Conservation (phyloP, 2,329 filamentous ascomycete genomes). For the Penicillium vulpinum region DNA sequence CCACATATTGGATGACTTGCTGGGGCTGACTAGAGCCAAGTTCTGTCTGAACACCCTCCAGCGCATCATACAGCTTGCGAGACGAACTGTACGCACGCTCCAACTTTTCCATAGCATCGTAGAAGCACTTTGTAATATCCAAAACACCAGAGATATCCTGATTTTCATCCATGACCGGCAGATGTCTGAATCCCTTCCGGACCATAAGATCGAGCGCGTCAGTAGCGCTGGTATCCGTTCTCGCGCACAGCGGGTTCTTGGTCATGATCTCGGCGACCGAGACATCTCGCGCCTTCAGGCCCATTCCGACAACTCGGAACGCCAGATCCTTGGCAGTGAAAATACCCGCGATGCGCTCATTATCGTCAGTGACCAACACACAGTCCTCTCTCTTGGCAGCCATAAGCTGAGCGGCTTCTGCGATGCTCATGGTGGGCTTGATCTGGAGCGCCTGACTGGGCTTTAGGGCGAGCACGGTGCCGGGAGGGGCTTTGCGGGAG, state of each 20-base stretch:
- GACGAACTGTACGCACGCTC: constrained; percentile 97
- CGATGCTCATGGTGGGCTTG: constrained; percentile 89
- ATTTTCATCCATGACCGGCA: constrained; percentile 99
- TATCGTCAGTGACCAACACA: constrained; percentile 94
- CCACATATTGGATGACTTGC: constrained; percentile 98
- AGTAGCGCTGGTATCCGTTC: constrained; percentile 96
- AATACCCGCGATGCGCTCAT: constrained; percentile 96
- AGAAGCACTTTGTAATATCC: constrained; percentile 99
- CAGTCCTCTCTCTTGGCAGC: constrained; percentile 98
- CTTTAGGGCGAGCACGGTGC: constrained; percentile 91
- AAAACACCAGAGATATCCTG: constrained; percentile 98
- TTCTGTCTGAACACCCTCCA: constrained; percentile 97
- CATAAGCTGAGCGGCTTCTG: constrained; percentile 97
- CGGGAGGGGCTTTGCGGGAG: constrained; percentile 89
- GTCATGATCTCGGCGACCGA: constrained; percentile 99
- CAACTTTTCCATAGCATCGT: constrained; percentile 99
- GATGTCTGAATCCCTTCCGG: constrained; percentile 92
- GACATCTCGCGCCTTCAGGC: constrained; percentile 82
- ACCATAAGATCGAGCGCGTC: constrained; percentile 98
- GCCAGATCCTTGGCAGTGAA: constrained; percentile 98
- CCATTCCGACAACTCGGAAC: constrained; percentile 90
- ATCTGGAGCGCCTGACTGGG: constrained; percentile 96
- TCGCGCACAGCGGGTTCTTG: constrained; percentile 95
- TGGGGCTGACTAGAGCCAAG: constrained; percentile 93
- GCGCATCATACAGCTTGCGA: constrained; percentile 93